Conservation (phyloP, 805 yeast genomes). For the Grigorovia humatica region DNA sequence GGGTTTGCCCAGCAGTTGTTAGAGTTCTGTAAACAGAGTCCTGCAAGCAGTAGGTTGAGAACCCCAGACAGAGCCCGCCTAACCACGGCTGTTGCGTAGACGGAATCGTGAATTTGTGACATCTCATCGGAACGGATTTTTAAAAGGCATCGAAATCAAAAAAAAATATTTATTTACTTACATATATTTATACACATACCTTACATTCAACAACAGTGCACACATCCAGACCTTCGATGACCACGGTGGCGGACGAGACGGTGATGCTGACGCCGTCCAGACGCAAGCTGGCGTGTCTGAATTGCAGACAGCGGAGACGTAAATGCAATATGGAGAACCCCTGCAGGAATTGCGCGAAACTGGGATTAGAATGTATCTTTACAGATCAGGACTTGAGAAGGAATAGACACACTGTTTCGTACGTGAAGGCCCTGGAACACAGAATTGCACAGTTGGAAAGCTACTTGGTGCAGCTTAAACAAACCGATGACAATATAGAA, state of each 20-base stretch:
- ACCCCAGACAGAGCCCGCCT: too few species aligned
- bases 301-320: conserved; percentile 24
- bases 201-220: background rate
- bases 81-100: too few species aligned
- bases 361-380: conserved; percentile 34
- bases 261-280: background rate
- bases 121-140: background rate
- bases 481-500: conserved; percentile 5
- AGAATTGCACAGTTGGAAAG: conserved; percentile 17
- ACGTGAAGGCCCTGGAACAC: conserved; percentile 33
- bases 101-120: background rate
- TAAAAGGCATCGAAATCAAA: background rate
- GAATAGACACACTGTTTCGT: conserved; percentile 35
- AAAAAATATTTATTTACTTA: background rate
- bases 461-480: conserved; percentile 7
- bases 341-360: conserved; percentile 36
- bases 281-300: conserved; percentile 12
- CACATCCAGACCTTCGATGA: background rate
- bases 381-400: conserved; percentile 36
- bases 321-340: conserved; percentile 39
- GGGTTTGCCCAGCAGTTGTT: conserved; percentile 41
- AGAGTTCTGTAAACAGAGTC: conserved; percentile 11
- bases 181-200: background rate
- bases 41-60: too few species aligned
- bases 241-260: background rate